phyloP scores from a whole-genome alignment of 129 eudicot genomes.

The Helianthus tuberosus region DNA sequence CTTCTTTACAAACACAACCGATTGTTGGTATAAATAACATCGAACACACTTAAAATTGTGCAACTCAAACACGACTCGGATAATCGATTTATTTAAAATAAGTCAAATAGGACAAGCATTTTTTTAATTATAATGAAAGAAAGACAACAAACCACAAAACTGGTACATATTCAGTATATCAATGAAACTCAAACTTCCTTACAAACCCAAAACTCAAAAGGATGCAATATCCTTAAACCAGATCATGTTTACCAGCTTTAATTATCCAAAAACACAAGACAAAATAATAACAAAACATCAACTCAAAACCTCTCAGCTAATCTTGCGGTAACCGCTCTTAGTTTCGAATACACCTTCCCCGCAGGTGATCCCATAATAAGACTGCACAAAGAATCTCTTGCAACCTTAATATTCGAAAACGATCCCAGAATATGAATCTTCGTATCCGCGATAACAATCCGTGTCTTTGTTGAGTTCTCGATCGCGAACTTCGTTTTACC shows the following conservation, averaged over 20 bases:
- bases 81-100: too few species aligned
- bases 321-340: conserved; percentile 67
- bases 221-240: not conserved
- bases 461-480: conserved; percentile 73
- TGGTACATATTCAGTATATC: not conserved
- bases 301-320: conserved; percentile 69
- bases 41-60: too few species aligned
- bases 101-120: too few species aligned
- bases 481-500: conserved; percentile 75
- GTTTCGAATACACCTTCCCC: conserved; percentile 70
- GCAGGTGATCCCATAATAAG: conserved; percentile 74
- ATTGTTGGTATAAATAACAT: too few species aligned
- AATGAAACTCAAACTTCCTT: not conserved
- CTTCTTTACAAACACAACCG: too few species aligned
- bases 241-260: conserved; percentile 18
- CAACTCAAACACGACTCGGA: too few species aligned
- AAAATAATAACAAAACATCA: too few species aligned
- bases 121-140: not conserved
- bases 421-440: conserved; percentile 84
- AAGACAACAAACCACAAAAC: not conserved
- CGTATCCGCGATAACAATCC: conserved; percentile 74
- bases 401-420: conserved; percentile 68
- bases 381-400: conserved; percentile 71
- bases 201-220: conserved; percentile 17
- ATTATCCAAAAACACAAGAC: not conserved